Evolutionary conservation across 192 early-diverging fungal species (phyloP), one percentile per base, ranked within the genome.

Genomic region (Mortierella claussenii): DNA sequence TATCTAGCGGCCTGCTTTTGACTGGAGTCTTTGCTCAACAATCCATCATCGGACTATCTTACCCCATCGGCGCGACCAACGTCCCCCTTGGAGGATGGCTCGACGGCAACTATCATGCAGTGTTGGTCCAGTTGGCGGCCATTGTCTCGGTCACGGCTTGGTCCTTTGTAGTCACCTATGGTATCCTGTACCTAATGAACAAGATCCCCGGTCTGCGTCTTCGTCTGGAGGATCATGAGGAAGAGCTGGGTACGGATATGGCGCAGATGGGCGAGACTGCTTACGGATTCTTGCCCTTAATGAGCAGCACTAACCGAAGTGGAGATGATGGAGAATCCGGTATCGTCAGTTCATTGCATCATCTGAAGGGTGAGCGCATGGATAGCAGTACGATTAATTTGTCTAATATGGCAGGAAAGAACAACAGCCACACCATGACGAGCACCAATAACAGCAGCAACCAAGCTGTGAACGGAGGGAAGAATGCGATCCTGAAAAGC

Each of bases 21-120:
- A 96, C 94, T 13, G 96, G 93, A 43, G 69, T 96, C 33, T 96
- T 97, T 83, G 93, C 94, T 54, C 87, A 91, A 66, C 86, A 87
- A 49, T 76, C 68, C 0, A 79, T 96, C 20, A 88, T 89, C 31
- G 85, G 74, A 2, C 87, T 96, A 32, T 90, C 90, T 63, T 82
- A 80, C 54, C 74, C 75, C 44, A 64, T 55, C n/a, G 80, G 79
- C 7, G 81, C 80, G 1, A 69, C 70, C 3, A 55, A 73, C 33
- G 81, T 80, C 17, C 88, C 89, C 21, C 56, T 68, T 4, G 93
- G 93, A 46, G 93, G 94, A 24, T 91, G 88, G 91, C 79, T 96
- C 17, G 89, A 96, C 59, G 91, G 90, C 30, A 88, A 94, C 81
- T 93, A 84, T 82, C 91, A 88, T 58, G 95, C 95, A 67, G 57